A percentile compares a stretch with the other conserved stretches of the same genome.
These are phyloP conservation scores for Phytophthora fragariae DNA, from an alignment of 352 stramenopile species.

Conservation along the genomic window DNA sequence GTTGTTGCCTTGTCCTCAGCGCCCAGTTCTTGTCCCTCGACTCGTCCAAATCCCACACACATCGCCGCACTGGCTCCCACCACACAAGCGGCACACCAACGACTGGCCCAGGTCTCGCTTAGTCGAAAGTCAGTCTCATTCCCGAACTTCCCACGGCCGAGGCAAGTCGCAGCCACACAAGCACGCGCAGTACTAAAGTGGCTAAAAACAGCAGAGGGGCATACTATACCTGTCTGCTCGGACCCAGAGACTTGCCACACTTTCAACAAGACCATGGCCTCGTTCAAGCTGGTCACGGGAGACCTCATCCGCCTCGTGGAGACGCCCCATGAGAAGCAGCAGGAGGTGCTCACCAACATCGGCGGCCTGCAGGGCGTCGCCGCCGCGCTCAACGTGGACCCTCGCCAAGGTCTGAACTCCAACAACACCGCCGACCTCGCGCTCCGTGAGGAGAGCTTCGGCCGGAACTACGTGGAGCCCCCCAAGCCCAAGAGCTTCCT, in stretches of 20 bases:
- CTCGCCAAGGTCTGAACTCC: constrained; percentile 58
- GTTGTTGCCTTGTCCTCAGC: background rate
- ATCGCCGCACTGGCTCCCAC: constrained; percentile 17
- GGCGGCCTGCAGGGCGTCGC: constrained; percentile 64
- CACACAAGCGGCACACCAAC: constrained; percentile 29
- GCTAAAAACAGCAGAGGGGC: constrained; percentile 27
- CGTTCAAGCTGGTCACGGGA: constrained; percentile 58
- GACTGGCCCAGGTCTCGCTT: background rate
- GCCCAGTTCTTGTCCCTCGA: background rate
- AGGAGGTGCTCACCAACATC: constrained; percentile 45
- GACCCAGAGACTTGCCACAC: constrained; percentile 4
- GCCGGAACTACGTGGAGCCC: constrained; percentile 70
- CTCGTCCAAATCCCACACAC: constrained; percentile 9
- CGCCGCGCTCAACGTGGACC: constrained; percentile 49
- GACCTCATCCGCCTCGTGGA: constrained; percentile 76
- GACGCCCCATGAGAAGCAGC: constrained; percentile 65
- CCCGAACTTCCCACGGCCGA: constrained; percentile 25
- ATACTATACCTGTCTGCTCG: background rate
- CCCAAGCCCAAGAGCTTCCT: constrained; percentile 63
- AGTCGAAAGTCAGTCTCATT: constrained; percentile 36
- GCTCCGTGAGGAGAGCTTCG: constrained; percentile 57
- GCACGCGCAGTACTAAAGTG: background rate
- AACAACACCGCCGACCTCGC: constrained; percentile 46
- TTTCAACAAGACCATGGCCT: constrained; percentile 25
- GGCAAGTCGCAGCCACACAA: constrained; percentile 16